Percentiles rank a stretch among this genome's conserved stretches.
Evolutionary conservation across 2,329 filamentous ascomycete species (phyloP).

Genomic region (Trichoderma atroviride): DNA sequence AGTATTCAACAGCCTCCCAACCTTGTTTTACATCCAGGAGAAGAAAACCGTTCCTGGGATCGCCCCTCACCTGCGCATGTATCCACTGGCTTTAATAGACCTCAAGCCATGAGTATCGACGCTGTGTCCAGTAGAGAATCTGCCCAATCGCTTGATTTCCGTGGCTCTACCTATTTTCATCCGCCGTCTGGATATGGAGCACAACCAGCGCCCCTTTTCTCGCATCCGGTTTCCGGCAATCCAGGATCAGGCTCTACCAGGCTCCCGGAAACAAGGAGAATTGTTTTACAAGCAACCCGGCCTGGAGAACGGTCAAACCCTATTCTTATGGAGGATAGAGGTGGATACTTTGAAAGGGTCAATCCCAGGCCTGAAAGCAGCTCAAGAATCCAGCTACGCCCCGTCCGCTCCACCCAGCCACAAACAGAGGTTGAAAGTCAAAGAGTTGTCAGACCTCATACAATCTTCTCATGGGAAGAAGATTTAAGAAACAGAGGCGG

Average conservation of each 20-base stretch:
- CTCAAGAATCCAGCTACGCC: slow-evolving; percentile 20
- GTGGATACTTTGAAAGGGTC: slow-evolving; percentile 43
- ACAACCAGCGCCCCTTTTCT: neutral
- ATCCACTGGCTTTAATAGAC: neutral
- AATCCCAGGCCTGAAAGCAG: slow-evolving; percentile 22
- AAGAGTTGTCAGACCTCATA: slow-evolving; percentile 25
- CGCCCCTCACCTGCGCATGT: neutral
- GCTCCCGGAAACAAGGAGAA: slow-evolving; percentile 34
- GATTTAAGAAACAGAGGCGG: slow-evolving; percentile 30
- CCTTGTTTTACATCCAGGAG: slow-evolving; percentile 31
- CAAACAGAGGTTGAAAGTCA: neutral
- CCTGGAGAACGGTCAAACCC: slow-evolving; percentile 39
- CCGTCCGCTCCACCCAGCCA: slow-evolving; percentile 19
- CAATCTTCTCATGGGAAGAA: slow-evolving; percentile 32
- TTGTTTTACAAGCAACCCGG: slow-evolving; percentile 38
- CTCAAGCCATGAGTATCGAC: slow-evolving; percentile 15
- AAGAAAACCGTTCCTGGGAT: slow-evolving; percentile 27
- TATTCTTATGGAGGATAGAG: slow-evolving; percentile 46
- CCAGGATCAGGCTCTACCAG: slow-evolving; percentile 29
- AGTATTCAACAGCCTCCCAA: slow-evolving; percentile 31
- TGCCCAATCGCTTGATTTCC: slow-evolving; percentile 6
- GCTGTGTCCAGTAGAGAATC: slow-evolving; percentile 21
- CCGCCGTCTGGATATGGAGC: slow-evolving; percentile 10
- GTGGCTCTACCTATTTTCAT: slow-evolving; percentile 6
- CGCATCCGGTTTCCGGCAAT: slow-evolving; percentile 26